Evolutionary conservation across 1,284 basidiomycete species (phyloP).

Genomic region (Stereum hirsutum): DNA sequence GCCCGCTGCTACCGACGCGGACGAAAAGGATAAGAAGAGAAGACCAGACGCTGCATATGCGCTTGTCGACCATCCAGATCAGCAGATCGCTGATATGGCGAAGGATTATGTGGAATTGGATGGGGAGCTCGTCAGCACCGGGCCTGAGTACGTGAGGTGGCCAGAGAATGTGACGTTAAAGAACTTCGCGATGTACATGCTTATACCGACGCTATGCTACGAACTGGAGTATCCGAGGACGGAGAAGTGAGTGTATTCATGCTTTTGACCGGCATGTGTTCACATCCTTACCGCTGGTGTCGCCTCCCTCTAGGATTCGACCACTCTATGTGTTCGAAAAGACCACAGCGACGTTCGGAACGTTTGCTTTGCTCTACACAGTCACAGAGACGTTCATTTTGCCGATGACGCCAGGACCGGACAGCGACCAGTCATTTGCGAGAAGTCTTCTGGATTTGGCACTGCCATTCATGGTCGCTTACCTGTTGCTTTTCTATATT

Average conservation of each 20-base stretch:
- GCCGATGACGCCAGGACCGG: slow-evolving; percentile 64
- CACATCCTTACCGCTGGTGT: slow-evolving; percentile 3
- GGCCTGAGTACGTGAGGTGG: slow-evolving; percentile 63
- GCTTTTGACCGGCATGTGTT: background rate
- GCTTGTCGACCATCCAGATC: slow-evolving; percentile 69
- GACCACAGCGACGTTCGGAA: slow-evolving; percentile 90
- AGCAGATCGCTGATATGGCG: slow-evolving; percentile 62
- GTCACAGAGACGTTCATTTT: slow-evolving; percentile 93
- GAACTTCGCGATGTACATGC: slow-evolving; percentile 84
- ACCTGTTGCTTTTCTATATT: slow-evolving; percentile 76
- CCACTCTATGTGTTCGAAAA: slow-evolving; percentile 93
- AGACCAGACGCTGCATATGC: slow-evolving; percentile 33
- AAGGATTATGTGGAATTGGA: slow-evolving; percentile 72
- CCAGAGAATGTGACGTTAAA: slow-evolving; percentile 80
- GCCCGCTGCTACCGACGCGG: background rate
- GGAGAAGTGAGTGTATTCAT: slow-evolving; percentile 44
- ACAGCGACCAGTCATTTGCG: slow-evolving; percentile 71
- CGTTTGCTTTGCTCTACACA: slow-evolving; percentile 86
- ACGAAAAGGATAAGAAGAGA: background rate
- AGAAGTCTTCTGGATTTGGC: slow-evolving; percentile 80
- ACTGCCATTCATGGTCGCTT: slow-evolving; percentile 87
- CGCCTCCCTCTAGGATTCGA: slow-evolving; percentile 51
- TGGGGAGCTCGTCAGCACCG: slow-evolving; percentile 68
- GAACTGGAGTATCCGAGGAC: slow-evolving; percentile 95
- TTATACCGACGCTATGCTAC: slow-evolving; percentile 92